Evolutionary conservation across 2,329 filamentous ascomycete species (phyloP).

Genomic region (Apiospora aurea): DNA sequence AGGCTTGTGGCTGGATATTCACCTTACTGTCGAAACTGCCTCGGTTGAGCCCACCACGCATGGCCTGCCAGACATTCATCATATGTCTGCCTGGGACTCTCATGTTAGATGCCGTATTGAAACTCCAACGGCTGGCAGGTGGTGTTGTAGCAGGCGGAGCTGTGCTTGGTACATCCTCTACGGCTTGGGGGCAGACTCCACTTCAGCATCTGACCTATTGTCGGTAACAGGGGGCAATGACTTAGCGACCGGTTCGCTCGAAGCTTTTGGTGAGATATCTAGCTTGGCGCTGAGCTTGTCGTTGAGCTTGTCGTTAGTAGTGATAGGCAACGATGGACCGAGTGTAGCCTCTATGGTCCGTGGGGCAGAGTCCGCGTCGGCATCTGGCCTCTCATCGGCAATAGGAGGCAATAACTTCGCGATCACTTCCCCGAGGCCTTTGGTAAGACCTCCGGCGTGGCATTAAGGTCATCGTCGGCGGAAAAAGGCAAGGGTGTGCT

Average conservation of each 20-base stretch:
- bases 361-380: not conserved
- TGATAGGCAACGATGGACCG: not conserved
- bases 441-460: not conserved
- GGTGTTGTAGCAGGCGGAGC: not conserved
- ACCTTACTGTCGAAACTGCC: not conserved
- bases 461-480: not conserved
- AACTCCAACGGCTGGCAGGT: not conserved
- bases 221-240: not conserved
- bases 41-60: not conserved
- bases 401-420: not conserved
- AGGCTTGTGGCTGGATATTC: not conserved
- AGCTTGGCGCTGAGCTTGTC: not conserved
- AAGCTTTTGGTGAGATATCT: not conserved
- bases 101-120: not conserved
- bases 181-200: not conserved
- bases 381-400: not conserved
- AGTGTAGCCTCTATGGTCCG: not conserved
- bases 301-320: not conserved
- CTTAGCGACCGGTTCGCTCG: not conserved
- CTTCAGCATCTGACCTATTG: not conserved
- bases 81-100: not conserved
- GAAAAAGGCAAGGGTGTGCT: not conserved
- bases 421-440: not conserved
- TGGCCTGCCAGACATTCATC: slow-evolving; percentile 1
- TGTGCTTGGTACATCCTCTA: not conserved